Evolutionary conservation across 495 filamentous ascomycete genomes (phyloP).

Genomic region (Diplogelasinospora grovesii): DNA sequence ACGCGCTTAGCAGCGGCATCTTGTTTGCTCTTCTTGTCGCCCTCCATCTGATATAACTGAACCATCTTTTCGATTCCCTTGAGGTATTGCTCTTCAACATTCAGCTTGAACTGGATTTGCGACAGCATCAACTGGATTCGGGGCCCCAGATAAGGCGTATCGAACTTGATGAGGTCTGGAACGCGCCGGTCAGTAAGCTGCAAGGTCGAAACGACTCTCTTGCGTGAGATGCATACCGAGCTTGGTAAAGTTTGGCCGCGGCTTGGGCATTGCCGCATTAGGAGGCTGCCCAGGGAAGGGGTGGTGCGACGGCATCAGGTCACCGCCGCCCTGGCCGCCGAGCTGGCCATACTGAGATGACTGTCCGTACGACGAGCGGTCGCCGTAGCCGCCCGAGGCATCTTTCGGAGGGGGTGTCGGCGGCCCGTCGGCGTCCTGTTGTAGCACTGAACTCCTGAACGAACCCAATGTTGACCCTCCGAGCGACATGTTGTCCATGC

Average conservation of each 20-base stretch:
- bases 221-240: conserved; percentile 58
- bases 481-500: conserved; percentile 56
- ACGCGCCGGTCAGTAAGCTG: neutral
- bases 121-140: conserved; percentile 99
- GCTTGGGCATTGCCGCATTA: conserved; percentile 59
- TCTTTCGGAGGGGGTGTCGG: conserved; percentile 64
- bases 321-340: conserved; percentile 45
- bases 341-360: conserved; percentile 34
- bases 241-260: conserved; percentile 87
- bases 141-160: conserved; percentile 89
- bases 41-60: conserved; percentile 92
- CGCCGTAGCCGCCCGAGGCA: conserved; percentile 26
- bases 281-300: conserved; percentile 75
- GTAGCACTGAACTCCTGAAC: conserved; percentile 28
- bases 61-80: conserved; percentile 99
- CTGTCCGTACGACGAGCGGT: conserved; percentile 37
- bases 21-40: conserved; percentile 89
- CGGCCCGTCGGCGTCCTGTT: conserved; percentile 43
- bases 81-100: conserved; percentile 98
- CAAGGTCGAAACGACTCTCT: neutral
- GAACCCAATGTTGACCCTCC: conserved; percentile 32
- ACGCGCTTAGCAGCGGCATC: conserved; percentile 85
- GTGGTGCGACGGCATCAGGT: conserved; percentile 75
- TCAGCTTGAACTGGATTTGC: conserved; percentile 97
- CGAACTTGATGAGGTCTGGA: conserved; percentile 96